Base-by-base conservation (phyloP, 2,329 filamentous ascomycete species). In the Penicillium brasilianum region DNA sequence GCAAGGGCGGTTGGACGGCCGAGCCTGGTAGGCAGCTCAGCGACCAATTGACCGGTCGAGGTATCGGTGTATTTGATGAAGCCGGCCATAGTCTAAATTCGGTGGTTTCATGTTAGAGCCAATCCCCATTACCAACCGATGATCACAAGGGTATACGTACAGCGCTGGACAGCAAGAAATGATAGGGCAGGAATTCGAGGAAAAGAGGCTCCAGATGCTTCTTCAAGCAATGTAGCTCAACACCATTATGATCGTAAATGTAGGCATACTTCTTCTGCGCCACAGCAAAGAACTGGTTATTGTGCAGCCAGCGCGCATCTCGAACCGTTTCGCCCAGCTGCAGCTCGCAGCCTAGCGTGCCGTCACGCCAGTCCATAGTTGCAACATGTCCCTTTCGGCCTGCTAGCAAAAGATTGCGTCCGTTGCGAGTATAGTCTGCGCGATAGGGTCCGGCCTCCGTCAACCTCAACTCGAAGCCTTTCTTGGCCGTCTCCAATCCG, bases 191-290 rank as follows among this genome's bases (percentile, higher is more conserved):
- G 74, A 97, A 99, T 77, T 98, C 92, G 85, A 99, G 92, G 76
- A 96, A 90, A 13, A 91, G 90, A 14, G 96, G 91, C 76, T 99
- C 95, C 63, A 91, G 86, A 75, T 97, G 94, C 76, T 95, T 95
- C 77, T 88, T 89, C 72, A 99, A 80, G 74, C 91, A 93, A 76
- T 99, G 95, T 57, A 99, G 81, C 80, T 99, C 95, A 20, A 97
- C 91, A 55, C 95, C 95, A 59, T 91, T 87, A 59, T 88, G 84
- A 72, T 97, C 95, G 81, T 99, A 99, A 66, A 99, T 97, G 80
- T 97, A 99, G 66, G 95, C 91, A 69, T 95, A 90, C 79, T 94
- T 95, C 83, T 97, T 97, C 79, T 99, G 94, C 48, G 95, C 93
- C 13, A 97, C 92, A 0, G 94, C 94, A 78, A 98, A 97, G 78